Percentiles rank a stretch among this genome's conserved stretches.
Evolutionary conservation across 2,329 filamentous ascomycete genomes (phyloP).

Genomic region (Paecilomyces dactylethromorphus): DNA sequence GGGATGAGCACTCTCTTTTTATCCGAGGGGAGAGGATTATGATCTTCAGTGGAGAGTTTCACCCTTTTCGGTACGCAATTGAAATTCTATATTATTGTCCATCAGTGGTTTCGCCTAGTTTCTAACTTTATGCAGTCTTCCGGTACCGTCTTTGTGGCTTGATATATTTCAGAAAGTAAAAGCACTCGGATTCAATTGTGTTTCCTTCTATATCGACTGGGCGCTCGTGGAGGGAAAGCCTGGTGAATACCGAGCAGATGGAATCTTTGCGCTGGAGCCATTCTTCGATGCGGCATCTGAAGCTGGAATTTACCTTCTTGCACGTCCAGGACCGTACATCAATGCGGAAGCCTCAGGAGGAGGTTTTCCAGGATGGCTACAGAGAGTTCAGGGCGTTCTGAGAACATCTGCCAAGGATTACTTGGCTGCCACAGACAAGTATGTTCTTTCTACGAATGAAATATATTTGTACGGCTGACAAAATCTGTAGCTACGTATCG

Average conservation of each 20-base stretch:
- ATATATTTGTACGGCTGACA: constrained; percentile 4
- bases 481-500: constrained; percentile 47
- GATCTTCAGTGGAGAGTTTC: constrained; percentile 67
- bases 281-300: constrained; percentile 70
- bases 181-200: constrained; percentile 69
- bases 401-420: constrained; percentile 58
- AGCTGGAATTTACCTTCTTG: constrained; percentile 71
- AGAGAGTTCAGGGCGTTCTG: constrained; percentile 58
- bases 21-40: constrained; percentile 64
- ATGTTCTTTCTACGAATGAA: constrained; percentile 4
- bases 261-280: constrained; percentile 64
- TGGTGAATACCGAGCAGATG: constrained; percentile 63
- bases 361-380: constrained; percentile 75
- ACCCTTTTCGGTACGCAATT: constrained; percentile 52
- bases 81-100: not conserved
- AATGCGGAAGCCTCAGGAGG: constrained; percentile 72
- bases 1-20: constrained; percentile 66
- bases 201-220: constrained; percentile 78
- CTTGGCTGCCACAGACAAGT: constrained; percentile 61
- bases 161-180: constrained; percentile 80
- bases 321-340: constrained; percentile 67
- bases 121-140: constrained; percentile 37
- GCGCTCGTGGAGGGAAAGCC: constrained; percentile 67
- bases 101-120: not conserved
- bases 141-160: constrained; percentile 57